These are phyloP conservation scores for Naganishia vishniacii DNA, from an alignment of 768 basidiomycete species.

Conservation along the genomic window DNA sequence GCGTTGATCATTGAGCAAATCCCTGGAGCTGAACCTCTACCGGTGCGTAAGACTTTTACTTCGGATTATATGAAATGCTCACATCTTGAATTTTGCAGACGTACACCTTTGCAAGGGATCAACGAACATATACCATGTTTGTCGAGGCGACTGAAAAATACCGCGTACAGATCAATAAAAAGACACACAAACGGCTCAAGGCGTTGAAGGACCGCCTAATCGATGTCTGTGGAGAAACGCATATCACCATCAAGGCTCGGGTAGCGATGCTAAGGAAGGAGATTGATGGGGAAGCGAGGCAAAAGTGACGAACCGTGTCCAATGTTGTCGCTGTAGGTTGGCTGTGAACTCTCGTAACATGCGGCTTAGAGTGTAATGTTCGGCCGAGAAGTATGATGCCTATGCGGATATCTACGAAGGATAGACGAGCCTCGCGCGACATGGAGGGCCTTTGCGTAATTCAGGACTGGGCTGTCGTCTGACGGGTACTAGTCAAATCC, in stretches of 20 bases:
- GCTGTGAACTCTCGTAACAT: too few species aligned
- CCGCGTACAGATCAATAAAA: constrained; percentile 52
- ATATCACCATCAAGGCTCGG: constrained; percentile 64
- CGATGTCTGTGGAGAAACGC: constrained; percentile 62
- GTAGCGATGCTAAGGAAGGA: constrained; percentile 60
- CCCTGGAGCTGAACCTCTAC: constrained; percentile 57
- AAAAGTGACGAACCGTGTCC: too few species aligned
- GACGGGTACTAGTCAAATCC: too few species aligned
- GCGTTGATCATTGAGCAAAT: constrained; percentile 59
- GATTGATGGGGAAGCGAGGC: constrained; percentile 58
- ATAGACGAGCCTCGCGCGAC: too few species aligned
- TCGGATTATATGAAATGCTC: neutral
- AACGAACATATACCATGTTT: constrained; percentile 55
- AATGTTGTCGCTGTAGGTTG: too few species aligned
- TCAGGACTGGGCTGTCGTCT: too few species aligned
- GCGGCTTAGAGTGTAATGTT: too few species aligned
- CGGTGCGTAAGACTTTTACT: constrained; percentile 54
- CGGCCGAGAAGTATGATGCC: too few species aligned
- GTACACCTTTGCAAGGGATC: constrained; percentile 92
- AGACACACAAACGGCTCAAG: constrained; percentile 55
- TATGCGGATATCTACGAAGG: too few species aligned
- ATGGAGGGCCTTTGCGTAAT: too few species aligned
- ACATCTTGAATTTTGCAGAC: constrained; percentile 52
- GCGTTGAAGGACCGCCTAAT: constrained; percentile 66
- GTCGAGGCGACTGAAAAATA: constrained; percentile 52